Percentiles rank a stretch among this genome's conserved stretches.
These are phyloP conservation scores for Dioszegia crocea DNA, from an alignment of 768 basidiomycete species.

Conservation along the genomic window DNA sequence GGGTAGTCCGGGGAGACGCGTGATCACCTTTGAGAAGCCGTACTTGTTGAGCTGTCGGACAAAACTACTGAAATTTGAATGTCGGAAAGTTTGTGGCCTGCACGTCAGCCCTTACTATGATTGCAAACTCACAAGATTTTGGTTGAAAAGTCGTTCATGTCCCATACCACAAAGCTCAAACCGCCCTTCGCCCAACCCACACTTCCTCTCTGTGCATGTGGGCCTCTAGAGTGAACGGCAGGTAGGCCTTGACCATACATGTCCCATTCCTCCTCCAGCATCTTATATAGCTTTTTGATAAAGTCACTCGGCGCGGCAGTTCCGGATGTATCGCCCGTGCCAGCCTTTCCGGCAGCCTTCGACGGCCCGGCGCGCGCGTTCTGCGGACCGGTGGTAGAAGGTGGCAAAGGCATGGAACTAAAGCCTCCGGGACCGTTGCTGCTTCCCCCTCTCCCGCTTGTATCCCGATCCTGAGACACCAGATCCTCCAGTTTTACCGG, in stretches of 20 bases:
- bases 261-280: conserved; percentile 40
- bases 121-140: conserved; percentile 37
- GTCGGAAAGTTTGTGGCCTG: conserved; percentile 46
- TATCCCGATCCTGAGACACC: conserved; percentile 2
- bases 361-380: not conserved
- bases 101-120: not conserved
- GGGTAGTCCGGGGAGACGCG: not conserved
- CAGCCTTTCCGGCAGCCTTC: conserved; percentile 1
- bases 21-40: conserved; percentile 72
- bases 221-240: conserved; percentile 17
- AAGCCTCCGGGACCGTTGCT: conserved; percentile 7
- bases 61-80: conserved; percentile 78
- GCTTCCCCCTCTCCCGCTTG: not conserved
- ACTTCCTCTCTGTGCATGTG: conserved; percentile 28
- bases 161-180: conserved; percentile 44
- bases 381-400: not conserved
- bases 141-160: conserved; percentile 47
- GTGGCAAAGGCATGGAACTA: conserved; percentile 7
- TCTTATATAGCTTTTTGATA: conserved; percentile 47
- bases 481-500: conserved; percentile 21
- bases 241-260: conserved; percentile 27
- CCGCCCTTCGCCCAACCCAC: conserved; percentile 44
- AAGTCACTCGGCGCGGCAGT: conserved; percentile 33
- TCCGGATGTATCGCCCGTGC: conserved; percentile 13
- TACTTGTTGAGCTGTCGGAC: conserved; percentile 96